Evolutionary conservation across 2,329 filamentous ascomycete genomes (phyloP).

Genomic region (Botrytis pseudocinerea): DNA sequence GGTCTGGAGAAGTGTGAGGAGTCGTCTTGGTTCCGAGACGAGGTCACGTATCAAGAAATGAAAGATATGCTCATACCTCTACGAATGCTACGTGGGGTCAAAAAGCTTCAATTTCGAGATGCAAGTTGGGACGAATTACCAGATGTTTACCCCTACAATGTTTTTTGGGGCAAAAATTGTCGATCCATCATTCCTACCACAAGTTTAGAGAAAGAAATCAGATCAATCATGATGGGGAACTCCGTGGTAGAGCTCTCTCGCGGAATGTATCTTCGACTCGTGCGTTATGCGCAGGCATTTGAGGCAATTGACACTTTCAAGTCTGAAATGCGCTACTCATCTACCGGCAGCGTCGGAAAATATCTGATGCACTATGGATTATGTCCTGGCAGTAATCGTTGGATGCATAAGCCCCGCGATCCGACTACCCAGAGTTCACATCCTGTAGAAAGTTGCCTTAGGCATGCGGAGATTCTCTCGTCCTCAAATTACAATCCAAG

Average conservation of each 20-base stretch:
- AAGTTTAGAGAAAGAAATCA: not conserved
- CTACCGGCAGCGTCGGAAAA: not conserved
- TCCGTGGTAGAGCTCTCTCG: not conserved
- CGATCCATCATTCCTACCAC: not conserved
- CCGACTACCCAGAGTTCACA: not conserved
- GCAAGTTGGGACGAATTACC: not conserved
- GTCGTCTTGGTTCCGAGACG: not conserved
- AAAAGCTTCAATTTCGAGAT: not conserved
- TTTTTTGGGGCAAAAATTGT: not conserved
- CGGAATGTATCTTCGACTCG: not conserved
- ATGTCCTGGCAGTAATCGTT: not conserved
- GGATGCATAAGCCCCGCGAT: not conserved
- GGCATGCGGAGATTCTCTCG: not conserved
- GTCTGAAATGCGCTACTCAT: not conserved
- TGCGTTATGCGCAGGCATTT: not conserved
- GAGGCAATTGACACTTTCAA: not conserved
- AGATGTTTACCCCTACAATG: not conserved
- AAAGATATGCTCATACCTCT: not conserved
- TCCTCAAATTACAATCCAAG: not conserved
- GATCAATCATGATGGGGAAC: not conserved
- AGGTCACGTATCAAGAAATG: not conserved
- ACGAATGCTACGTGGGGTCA: not conserved
- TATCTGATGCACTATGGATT: not conserved
- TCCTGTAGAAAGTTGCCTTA: not conserved
- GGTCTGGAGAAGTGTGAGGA: not conserved